Evolutionary conservation across 805 yeast genomes (phyloP), one percentile per base, ranked within the genome.

Genomic region (Monosporozyma siamensis): DNA sequence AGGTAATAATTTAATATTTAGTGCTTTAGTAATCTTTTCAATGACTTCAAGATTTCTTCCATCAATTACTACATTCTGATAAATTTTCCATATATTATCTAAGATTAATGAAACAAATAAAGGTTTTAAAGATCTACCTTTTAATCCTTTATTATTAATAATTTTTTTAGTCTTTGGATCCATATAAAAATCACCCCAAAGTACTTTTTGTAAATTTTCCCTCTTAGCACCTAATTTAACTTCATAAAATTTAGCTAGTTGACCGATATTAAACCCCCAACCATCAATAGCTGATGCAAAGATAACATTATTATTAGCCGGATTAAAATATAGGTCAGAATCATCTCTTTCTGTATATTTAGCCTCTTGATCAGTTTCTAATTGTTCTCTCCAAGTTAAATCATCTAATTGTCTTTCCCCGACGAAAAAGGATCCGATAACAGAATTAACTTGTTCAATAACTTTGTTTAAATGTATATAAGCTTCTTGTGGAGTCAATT

Each of bases 281-380:
- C 97, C 97, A 64, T 92, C 98, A 15, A 83, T 70, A 1, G 98
- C 98, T 23, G 80, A 72, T 0, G 95, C 90, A 67, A 90, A 90
- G 0, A 90, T 77, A 4, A 90, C 96, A 56, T 90, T 90, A 57
- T 87, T 87, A 50, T 77, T 74, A 40, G 82, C 84, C 0, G 99
- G 98, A 14, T 85, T 72, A 48, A 90, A 90, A 58, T 89, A 89
- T 21, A 89, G 65, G 52, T 80, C 94, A 27, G 80, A 75, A 59
- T 89, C 97, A 49, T 78, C 83, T 46, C 72, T 74, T 50, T 86
- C 95, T 18, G 80, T 72, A 54, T 70, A 84, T 42, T 80, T 82
- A 27, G 72, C 72, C 8, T 52, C 48, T 12, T 56, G 56, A 34
- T 68, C 66, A 39, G 59, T 56, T 46, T 77, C 80, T 21, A 78